These are phyloP conservation scores for Pseudocercospora crystallina DNA, from an alignment of 2,329 filamentous ascomycete genomes.

Conservation along the genomic window DNA sequence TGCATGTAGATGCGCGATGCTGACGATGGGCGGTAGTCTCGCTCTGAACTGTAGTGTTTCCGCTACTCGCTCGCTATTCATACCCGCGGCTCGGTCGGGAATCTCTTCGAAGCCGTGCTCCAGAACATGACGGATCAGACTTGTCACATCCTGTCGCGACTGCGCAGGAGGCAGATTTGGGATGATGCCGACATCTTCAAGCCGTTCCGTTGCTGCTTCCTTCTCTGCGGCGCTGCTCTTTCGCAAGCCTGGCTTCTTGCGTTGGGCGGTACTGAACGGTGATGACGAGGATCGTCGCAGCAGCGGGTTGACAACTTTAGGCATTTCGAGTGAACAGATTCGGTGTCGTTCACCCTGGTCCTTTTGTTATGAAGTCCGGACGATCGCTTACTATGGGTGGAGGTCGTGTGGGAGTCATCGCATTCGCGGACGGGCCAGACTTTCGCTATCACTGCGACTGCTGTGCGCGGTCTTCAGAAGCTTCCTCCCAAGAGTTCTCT, in stretches of 20 bases:
- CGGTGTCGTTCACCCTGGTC: constrained; percentile 18
- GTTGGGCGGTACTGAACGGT: constrained; percentile 38
- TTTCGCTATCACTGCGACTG: too few relatives aligned
- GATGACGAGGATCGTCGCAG: constrained; percentile 40
- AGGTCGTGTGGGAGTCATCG: too few relatives aligned
- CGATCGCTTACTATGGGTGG: too few relatives aligned
- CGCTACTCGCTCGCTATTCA: constrained; percentile 63
- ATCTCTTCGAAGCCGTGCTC: constrained; percentile 64
- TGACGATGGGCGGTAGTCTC: constrained; percentile 63
- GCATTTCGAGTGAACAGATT: constrained; percentile 22
- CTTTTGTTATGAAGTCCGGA: background rate
- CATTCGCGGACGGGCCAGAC: too few relatives aligned
- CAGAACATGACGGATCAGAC: constrained; percentile 59
- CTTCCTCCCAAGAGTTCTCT: too few relatives aligned
- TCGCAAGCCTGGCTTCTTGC: constrained; percentile 34
- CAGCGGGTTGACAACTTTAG: constrained; percentile 29
- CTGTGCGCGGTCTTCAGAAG: too few relatives aligned
- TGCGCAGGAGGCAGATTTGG: constrained; percentile 59
- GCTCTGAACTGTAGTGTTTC: constrained; percentile 63
- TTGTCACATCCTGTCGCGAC: constrained; percentile 57
- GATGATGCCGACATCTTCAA: constrained; percentile 60
- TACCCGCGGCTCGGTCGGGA: constrained; percentile 58
- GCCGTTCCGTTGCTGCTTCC: constrained; percentile 41
- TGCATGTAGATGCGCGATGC: constrained; percentile 65
- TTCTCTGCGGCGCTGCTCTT: constrained; percentile 23